Percentiles rank a stretch among this genome's conserved stretches.
Conservation (phyloP, 2,329 filamentous ascomycete genomes). For the Diaporthe humulicola region DNA sequence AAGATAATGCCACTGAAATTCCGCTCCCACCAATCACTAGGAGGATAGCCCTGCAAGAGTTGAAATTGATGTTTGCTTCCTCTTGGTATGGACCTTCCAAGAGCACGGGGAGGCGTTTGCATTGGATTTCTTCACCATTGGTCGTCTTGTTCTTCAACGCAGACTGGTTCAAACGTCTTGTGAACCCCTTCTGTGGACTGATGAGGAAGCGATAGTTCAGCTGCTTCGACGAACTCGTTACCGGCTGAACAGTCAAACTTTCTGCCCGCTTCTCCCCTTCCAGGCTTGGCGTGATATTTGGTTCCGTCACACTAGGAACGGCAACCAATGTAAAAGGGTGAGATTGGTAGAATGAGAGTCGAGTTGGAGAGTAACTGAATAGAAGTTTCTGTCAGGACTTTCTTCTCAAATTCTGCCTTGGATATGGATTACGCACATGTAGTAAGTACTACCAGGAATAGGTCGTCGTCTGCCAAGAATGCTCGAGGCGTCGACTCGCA, state of each 20-base stretch:
- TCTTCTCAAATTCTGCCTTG: rapidly evolving
- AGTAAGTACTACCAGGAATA: constrained; percentile 17
- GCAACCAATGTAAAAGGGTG: constrained; percentile 28
- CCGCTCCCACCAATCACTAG: constrained; percentile 13
- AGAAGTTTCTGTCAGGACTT: neutral
- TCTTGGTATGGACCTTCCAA: constrained; percentile 21
- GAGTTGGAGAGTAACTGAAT: constrained; percentile 14
- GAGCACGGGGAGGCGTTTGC: neutral
- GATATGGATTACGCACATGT: neutral
- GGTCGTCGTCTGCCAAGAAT: constrained; percentile 13
- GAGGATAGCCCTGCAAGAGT: constrained; percentile 2
- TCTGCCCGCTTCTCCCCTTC: neutral
- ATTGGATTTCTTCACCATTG: neutral
- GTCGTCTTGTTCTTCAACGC: neutral
- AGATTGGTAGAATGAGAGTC: constrained; percentile 20
- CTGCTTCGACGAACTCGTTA: neutral
- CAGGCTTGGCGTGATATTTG: too few species aligned
- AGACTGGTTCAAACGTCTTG: neutral
- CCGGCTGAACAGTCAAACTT: neutral
- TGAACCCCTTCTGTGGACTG: constrained; percentile 9
- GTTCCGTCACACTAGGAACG: neutral
- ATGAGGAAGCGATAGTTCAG: constrained; percentile 29
- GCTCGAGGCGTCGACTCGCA: constrained; percentile 12
- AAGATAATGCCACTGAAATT: constrained; percentile 9
- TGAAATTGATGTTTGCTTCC: neutral